Evolutionary conservation across 176 grass and related monocot species (phyloP).

Genomic region (Carex scoparia): DNA sequence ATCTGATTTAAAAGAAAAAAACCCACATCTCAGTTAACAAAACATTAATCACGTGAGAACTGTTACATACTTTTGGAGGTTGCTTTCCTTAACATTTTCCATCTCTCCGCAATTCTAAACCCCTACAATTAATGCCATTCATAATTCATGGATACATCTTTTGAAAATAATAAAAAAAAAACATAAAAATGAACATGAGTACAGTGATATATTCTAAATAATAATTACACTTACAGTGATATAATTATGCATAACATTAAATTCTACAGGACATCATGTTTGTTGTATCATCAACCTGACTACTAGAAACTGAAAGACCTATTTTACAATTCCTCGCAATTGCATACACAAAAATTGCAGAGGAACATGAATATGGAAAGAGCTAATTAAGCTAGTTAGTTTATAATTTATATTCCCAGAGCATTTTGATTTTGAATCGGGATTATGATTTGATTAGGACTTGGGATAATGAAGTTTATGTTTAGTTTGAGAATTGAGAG

Average conservation of each 20-base stretch:
- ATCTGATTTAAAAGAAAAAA: neutral
- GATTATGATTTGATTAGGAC: slow-evolving; percentile 9
- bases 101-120: neutral
- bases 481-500: neutral
- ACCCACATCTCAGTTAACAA: slow-evolving; percentile 7
- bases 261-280: neutral
- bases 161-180: neutral
- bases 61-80: neutral
- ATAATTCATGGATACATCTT: neutral
- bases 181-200: neutral
- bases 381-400: neutral
- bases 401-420: too few relatives aligned
- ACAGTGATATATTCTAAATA: neutral
- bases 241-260: too few relatives aligned
- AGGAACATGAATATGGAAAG: neutral
- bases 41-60: neutral
- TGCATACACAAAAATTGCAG: neutral
- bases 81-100: neutral
- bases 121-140: neutral
- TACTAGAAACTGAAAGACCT: neutral
- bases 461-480: neutral
- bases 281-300: neutral
- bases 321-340: neutral
- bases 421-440: neutral
- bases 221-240: too few relatives aligned